These are phyloP conservation scores for Ascochyta viciae-villosae DNA, from an alignment of 2,329 filamentous ascomycete species.

Conservation along the genomic window DNA sequence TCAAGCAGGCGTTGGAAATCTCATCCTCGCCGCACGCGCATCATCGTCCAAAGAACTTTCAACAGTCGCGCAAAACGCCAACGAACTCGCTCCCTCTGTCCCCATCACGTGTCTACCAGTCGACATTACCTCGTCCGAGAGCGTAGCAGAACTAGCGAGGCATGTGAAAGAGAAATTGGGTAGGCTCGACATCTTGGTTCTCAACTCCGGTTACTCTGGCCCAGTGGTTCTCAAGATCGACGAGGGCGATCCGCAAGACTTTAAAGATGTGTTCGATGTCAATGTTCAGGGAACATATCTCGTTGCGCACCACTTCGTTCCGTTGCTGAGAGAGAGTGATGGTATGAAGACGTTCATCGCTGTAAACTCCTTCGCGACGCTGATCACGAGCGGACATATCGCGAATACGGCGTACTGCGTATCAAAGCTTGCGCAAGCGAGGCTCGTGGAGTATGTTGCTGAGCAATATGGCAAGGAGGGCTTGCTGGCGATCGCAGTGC, in stretches of 20 bases:
- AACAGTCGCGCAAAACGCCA: slow-evolving; percentile 20
- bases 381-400: slow-evolving; percentile 48
- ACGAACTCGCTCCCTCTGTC: slow-evolving; percentile 15
- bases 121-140: slow-evolving; percentile 39
- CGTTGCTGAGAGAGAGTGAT: slow-evolving; percentile 28
- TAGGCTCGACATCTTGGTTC: slow-evolving; percentile 47
- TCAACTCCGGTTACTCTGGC: slow-evolving; percentile 50
- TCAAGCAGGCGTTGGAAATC: slow-evolving; percentile 29
- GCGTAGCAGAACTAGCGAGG: slow-evolving; percentile 33
- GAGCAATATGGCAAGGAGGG: slow-evolving; percentile 36
- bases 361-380: slow-evolving; percentile 41
- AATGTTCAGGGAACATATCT: slow-evolving; percentile 50
- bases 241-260: slow-evolving; percentile 42
- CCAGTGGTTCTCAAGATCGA: slow-evolving; percentile 44
- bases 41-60: slow-evolving; percentile 25
- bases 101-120: slow-evolving; percentile 18
- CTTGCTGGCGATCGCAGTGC: slow-evolving; percentile 34
- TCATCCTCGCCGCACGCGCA: slow-evolving; percentile 37
- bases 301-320: slow-evolving; percentile 47
- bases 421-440: slow-evolving; percentile 38
- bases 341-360: slow-evolving; percentile 35
- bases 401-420: slow-evolving; percentile 48
- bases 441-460: slow-evolving; percentile 34
- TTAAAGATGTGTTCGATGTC: slow-evolving; percentile 46
- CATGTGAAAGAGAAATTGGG: slow-evolving; percentile 31